Conservation (phyloP, 1,284 basidiomycete genomes). For the Ceratobasidium sp. region DNA sequence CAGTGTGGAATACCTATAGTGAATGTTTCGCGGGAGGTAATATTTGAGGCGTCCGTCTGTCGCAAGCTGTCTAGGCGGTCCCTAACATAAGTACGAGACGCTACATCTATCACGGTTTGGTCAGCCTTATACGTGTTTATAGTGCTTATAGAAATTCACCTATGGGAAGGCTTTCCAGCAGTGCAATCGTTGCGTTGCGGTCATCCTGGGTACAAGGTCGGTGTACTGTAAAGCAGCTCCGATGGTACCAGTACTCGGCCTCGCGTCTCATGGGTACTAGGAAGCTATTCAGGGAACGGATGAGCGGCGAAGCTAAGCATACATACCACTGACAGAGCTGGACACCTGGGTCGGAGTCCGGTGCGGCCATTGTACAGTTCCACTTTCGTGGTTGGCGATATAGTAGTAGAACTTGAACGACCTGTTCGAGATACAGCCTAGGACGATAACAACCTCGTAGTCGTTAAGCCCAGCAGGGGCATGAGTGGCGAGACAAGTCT, state of each 20-base stretch:
- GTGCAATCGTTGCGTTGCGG: neutral
- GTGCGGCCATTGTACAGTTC: neutral
- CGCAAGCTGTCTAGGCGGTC: neutral
- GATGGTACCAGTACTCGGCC: conserved; percentile 34
- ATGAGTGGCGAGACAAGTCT: neutral
- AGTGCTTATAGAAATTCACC: neutral
- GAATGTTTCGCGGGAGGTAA: neutral
- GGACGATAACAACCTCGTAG: neutral
- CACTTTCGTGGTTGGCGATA: neutral
- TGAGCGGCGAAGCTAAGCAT: neutral
- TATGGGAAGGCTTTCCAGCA: neutral
- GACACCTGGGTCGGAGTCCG: neutral
- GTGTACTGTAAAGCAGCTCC: conserved; percentile 9
- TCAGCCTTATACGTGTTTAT: neutral
- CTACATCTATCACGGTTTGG: neutral
- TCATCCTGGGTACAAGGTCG: conserved; percentile 7
- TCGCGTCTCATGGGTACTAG: conserved; percentile 11
- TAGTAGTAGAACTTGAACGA: conserved; percentile 17
- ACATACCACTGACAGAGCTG: neutral
- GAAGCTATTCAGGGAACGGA: neutral
- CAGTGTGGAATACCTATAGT: neutral
- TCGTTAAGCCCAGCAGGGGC: neutral
- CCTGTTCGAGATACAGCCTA: neutral
- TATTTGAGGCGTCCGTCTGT: neutral
- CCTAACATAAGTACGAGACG: neutral